A percentile compares a stretch with the other conserved stretches of the same genome.
Evolutionary conservation across 164 flowering plant species (phyloP).

Genomic region (Akebia trifoliata): DNA sequence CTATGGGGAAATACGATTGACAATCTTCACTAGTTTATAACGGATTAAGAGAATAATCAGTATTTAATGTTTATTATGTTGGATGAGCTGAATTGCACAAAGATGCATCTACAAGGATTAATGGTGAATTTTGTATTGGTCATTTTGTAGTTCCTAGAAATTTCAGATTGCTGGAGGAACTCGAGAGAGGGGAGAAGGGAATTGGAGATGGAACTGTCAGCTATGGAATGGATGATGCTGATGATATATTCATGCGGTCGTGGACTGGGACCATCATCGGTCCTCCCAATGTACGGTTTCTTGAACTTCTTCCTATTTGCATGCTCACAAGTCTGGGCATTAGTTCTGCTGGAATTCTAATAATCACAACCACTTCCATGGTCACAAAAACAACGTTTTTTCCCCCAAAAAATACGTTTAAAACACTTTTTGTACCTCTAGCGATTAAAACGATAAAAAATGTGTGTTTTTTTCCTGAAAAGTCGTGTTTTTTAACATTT

Average conservation of each 20-base stretch:
- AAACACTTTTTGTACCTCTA: no score
- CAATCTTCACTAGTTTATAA: not conserved
- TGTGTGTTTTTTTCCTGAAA: no score
- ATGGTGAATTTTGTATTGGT: not conserved
- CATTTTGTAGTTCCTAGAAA: slow-evolving; percentile 59
- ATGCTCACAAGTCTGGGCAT: not conserved
- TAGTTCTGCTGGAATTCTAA: not conserved
- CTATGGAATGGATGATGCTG: slow-evolving; percentile 84
- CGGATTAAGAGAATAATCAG: not conserved
- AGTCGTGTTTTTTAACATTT: no score
- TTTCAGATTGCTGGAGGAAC: slow-evolving; percentile 70
- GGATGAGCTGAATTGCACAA: not conserved
- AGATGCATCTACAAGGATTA: not conserved
- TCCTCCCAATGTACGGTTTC: slow-evolving; percentile 48
- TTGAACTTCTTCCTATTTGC: not conserved
- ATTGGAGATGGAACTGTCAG: slow-evolving; percentile 82
- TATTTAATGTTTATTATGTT: not conserved
- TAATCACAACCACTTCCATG: not conserved
- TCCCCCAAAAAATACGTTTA: no score
- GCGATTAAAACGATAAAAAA: no score
- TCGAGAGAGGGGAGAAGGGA: slow-evolving; percentile 75
- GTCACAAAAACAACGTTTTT: no score
- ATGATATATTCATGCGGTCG: slow-evolving; percentile 63
- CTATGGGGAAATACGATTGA: not conserved
- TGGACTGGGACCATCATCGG: slow-evolving; percentile 83